Percentiles rank a stretch among this genome's conserved stretches.
These are phyloP conservation scores for Entophlyctis helioformis DNA, from an alignment of 192 early-diverging fungal species.

Conservation along the genomic window DNA sequence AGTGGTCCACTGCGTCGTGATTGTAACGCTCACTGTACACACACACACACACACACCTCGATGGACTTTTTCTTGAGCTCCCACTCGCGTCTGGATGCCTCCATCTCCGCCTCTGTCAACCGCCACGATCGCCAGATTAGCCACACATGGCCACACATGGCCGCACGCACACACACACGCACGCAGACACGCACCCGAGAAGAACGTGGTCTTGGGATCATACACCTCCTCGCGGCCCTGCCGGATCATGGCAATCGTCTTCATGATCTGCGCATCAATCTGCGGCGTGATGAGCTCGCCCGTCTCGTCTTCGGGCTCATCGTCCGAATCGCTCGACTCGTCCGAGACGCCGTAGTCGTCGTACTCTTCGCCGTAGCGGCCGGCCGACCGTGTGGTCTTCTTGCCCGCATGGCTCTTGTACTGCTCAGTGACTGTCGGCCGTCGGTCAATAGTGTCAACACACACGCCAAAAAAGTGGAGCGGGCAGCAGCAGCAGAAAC, in stretches of 20 bases:
- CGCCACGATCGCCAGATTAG: too few relatives aligned
- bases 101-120: slow-evolving; percentile 50
- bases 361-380: slow-evolving; percentile 29
- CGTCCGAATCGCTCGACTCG: slow-evolving; percentile 41
- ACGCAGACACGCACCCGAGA: slow-evolving; percentile 27
- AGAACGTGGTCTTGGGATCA: slow-evolving; percentile 63
- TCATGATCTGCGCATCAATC: slow-evolving; percentile 86
- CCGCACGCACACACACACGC: not conserved
- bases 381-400: not conserved
- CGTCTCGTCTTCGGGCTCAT: slow-evolving; percentile 47
- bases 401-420: not conserved
- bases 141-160: not conserved
- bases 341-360: slow-evolving; percentile 25
- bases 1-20: too few relatives aligned
- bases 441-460: not conserved
- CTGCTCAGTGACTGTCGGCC: not conserved
- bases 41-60: too few relatives aligned
- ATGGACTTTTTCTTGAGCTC: slow-evolving; percentile 48
- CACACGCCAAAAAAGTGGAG: slow-evolving; percentile 1
- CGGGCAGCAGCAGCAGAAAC: slow-evolving; percentile 1
- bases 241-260: slow-evolving; percentile 72
- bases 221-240: slow-evolving; percentile 73
- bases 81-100: slow-evolving; percentile 49
- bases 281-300: slow-evolving; percentile 70
- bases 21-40: too few relatives aligned